phyloP scores from a whole-genome alignment of 2,329 filamentous ascomycete species.

The Chaetomiaceae sp. region DNA sequence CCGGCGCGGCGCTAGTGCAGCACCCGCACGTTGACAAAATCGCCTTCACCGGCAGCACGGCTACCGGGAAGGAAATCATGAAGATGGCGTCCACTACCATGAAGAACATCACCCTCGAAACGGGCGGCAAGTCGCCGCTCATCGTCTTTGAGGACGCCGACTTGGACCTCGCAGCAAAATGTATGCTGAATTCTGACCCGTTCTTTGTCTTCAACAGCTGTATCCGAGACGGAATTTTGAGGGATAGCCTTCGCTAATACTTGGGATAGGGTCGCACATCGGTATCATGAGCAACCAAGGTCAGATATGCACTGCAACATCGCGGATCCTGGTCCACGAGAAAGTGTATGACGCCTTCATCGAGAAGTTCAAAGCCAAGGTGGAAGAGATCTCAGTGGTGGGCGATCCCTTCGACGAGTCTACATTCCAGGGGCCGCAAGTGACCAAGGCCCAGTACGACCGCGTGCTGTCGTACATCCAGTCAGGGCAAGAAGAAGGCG shows the following conservation, averaged over 20 bases:
- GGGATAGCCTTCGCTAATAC: no score
- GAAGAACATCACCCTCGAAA: conserved; percentile 57
- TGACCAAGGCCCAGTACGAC: conserved; percentile 62
- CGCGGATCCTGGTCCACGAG: conserved; percentile 55
- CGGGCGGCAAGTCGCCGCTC: conserved; percentile 56
- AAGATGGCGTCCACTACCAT: conserved; percentile 57
- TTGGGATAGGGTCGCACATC: conserved; percentile 32
- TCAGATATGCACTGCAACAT: conserved; percentile 56
- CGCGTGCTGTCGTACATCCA: conserved; percentile 62
- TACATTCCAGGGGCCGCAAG: conserved; percentile 65
- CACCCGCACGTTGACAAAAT: conserved; percentile 63
- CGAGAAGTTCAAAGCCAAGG: conserved; percentile 52
- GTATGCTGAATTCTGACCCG: no score
- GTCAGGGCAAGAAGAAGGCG: conserved; percentile 59
- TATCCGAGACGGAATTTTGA: no score
- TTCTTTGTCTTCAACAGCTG: no score
- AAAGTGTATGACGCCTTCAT: conserved; percentile 55
- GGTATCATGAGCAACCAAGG: conserved; percentile 53
- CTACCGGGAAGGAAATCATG: conserved; percentile 65
- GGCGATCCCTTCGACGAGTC: conserved; percentile 61
- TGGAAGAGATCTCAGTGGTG: conserved; percentile 52
- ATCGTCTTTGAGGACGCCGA: conserved; percentile 58
- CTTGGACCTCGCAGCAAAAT: conserved; percentile 56
- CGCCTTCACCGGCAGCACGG: conserved; percentile 65
- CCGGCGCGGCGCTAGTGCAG: conserved; percentile 58